Conservation (phyloP, 495 filamentous ascomycete species). For the Penicillium lagena region DNA sequence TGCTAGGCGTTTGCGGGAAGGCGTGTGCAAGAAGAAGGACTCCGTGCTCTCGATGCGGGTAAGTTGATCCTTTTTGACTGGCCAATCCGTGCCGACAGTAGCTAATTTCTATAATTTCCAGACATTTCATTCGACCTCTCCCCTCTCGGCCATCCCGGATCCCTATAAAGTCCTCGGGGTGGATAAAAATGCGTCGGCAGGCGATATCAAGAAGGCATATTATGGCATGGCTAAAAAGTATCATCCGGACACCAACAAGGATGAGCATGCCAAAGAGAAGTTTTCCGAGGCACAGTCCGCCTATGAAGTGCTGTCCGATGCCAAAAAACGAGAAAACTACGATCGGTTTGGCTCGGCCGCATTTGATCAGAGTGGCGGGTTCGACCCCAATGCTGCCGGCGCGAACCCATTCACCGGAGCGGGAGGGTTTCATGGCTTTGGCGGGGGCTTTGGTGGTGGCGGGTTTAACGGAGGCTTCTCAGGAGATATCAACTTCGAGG, state of each 20-base stretch:
- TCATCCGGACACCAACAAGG: constrained; percentile 97
- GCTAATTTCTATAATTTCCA: constrained; percentile 23
- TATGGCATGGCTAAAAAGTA: constrained; percentile 97
- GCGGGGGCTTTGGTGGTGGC: constrained; percentile 48
- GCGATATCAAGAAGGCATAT: constrained; percentile 97
- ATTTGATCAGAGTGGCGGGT: constrained; percentile 72
- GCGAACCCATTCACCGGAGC: constrained; percentile 57
- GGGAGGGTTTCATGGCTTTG: constrained; percentile 47
- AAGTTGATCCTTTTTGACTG: constrained; percentile 10
- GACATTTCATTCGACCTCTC: constrained; percentile 71
- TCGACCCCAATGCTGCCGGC: constrained; percentile 59
- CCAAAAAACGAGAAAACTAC: constrained; percentile 84
- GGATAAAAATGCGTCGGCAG: constrained; percentile 64
- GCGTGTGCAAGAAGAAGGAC: constrained; percentile 15
- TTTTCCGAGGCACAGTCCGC: constrained; percentile 87
- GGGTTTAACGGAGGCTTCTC: constrained; percentile 59
- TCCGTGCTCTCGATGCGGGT: constrained; percentile 20
- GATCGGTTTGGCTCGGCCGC: constrained; percentile 85
- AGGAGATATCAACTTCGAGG: constrained; percentile 86
- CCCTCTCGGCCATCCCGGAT: constrained; percentile 59
- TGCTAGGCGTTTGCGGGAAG: constrained; percentile 16
- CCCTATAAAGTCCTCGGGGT: constrained; percentile 88
- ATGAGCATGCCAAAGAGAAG: constrained; percentile 81
- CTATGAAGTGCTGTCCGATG: constrained; percentile 87
- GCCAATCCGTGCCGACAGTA: not conserved